Conservation (phyloP, 2,329 filamentous ascomycete species). For the Fusarium sp. region DNA sequence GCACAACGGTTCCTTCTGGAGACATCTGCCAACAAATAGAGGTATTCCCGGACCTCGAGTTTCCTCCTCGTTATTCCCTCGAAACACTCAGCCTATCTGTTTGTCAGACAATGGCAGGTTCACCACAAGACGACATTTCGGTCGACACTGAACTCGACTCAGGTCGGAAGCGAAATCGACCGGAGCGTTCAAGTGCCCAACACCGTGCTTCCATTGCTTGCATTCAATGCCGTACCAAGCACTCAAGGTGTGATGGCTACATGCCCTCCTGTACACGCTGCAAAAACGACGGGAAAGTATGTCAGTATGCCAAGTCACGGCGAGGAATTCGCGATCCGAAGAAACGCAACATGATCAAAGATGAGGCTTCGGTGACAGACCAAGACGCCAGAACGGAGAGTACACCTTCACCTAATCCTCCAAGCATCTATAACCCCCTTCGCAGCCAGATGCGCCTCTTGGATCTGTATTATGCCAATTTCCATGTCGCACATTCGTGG, state of each 20-base stretch:
- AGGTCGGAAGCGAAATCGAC: slow-evolving; percentile 21
- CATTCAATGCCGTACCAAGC: slow-evolving; percentile 38
- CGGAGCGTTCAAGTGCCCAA: slow-evolving; percentile 24
- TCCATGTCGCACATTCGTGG: slow-evolving; percentile 43
- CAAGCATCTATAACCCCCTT: slow-evolving; percentile 7
- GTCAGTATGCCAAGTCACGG: slow-evolving; percentile 37
- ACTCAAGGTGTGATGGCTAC: slow-evolving; percentile 38
- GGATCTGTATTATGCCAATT: slow-evolving; percentile 42
- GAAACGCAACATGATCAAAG: slow-evolving; percentile 27
- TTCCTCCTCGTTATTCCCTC: slow-evolving; percentile 1
- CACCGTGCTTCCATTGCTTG: slow-evolving; percentile 42
- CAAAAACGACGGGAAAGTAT: slow-evolving; percentile 22
- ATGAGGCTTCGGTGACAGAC: slow-evolving; percentile 1
- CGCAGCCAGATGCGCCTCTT: slow-evolving; percentile 11
- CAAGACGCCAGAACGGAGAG: slow-evolving; percentile 12
- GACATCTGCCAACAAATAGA: slow-evolving; percentile 15
- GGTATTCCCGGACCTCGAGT: not conserved
- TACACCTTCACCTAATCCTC: slow-evolving; percentile 23
- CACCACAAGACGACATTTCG: slow-evolving; percentile 12
- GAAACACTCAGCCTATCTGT: not conserved
- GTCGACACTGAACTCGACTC: slow-evolving; percentile 2
- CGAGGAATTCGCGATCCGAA: slow-evolving; percentile 36
- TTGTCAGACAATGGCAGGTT: slow-evolving; percentile 27
- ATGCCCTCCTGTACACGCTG: slow-evolving; percentile 39
- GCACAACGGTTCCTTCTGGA: not conserved